Percentiles rank a stretch among this genome's conserved stretches.
Conservation (phyloP, 768 basidiomycete genomes). For the Phallus indusiatus region DNA sequence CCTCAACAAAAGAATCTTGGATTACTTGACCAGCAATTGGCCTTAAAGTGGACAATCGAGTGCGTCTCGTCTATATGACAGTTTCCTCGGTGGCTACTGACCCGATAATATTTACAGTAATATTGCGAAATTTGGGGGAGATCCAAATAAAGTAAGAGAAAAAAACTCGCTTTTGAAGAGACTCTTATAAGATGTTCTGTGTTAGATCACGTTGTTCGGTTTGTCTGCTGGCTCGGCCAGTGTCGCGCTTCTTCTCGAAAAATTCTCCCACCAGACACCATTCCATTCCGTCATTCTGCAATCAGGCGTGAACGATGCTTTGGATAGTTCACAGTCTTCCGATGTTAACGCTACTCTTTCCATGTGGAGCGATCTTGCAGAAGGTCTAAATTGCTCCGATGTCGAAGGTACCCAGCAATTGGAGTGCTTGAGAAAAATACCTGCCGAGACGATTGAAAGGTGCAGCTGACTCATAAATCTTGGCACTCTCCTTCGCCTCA, state of each 20-base stretch:
- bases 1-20: constrained; percentile 3
- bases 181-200: neutral
- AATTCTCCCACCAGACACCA: neutral
- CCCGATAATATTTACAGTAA: constrained; percentile 1
- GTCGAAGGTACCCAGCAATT: neutral
- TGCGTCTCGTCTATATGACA: neutral
- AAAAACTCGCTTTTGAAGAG: neutral
- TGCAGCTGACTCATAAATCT: neutral
- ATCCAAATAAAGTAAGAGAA: constrained; percentile 4
- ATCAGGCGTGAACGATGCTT: constrained; percentile 7
- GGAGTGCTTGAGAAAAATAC: constrained; percentile 3
- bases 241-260: constrained; percentile 4
- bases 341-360: neutral
- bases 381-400: neutral
- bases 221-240: constrained; percentile 4
- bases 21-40: constrained; percentile 7
- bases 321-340: neutral
- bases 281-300: constrained; percentile 7
- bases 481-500: neutral
- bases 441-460: neutral
- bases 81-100: neutral
- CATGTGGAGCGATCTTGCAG: neutral
- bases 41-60: constrained; percentile 5
- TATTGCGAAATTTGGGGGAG: constrained; percentile 9
- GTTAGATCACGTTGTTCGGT: constrained; percentile 7